phyloP scores from a whole-genome alignment of 2,329 filamentous ascomycete species.

The Fusarium sororula region DNA sequence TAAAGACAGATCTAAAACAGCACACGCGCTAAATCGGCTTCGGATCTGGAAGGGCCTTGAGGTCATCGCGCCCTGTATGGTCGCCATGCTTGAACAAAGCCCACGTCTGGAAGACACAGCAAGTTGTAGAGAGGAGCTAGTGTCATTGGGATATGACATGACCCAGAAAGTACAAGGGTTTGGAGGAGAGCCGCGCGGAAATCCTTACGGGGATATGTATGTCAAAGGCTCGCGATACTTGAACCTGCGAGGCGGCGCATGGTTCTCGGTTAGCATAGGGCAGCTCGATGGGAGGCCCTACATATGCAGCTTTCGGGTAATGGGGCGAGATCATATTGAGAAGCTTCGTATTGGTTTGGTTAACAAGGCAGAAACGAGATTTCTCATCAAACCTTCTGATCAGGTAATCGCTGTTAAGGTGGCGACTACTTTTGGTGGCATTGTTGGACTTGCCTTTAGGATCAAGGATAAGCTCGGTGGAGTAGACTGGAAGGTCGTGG shows the following conservation, averaged over 20 bases:
- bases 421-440: not conserved
- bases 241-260: not conserved
- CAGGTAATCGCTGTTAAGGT: not conserved
- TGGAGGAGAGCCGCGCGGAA: rapidly evolving
- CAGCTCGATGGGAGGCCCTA: not conserved
- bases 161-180: not conserved
- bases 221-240: not conserved
- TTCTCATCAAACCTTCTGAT: not conserved
- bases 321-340: rapidly evolving
- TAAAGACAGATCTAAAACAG: not conserved
- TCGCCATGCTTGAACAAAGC: not conserved
- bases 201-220: rapidly evolving
- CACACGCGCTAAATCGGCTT: not conserved
- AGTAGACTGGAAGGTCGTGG: not conserved
- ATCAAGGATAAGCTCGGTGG: not conserved
- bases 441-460: not conserved
- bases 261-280: not conserved
- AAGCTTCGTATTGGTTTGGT: not conserved
- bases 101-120: rapidly evolving
- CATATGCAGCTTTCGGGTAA: constrained; percentile 1
- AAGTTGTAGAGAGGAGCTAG: not conserved
- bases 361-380: not conserved
- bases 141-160: not conserved
- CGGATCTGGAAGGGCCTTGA: not conserved
- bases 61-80: not conserved